Percentiles rank a stretch among this genome's conserved stretches.
Conservation (phyloP, 164 flowering plant genomes). For the Piper betle region DNA sequence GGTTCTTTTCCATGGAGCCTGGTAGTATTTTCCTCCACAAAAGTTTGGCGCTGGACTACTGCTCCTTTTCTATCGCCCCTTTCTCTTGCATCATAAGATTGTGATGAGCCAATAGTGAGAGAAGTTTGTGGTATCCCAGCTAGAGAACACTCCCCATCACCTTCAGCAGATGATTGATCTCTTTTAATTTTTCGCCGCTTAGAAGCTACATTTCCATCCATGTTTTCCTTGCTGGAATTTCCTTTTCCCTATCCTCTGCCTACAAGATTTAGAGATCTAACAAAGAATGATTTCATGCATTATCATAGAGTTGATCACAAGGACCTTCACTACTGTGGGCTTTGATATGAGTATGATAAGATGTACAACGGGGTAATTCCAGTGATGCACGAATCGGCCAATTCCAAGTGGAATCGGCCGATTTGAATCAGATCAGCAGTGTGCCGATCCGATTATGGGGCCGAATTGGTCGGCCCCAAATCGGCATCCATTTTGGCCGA, state of each 20-base stretch:
- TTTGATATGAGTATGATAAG: no score
- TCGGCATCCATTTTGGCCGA: no score
- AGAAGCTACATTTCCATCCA: slow-evolving; percentile 55
- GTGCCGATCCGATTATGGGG: no score
- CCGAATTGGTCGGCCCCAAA: no score
- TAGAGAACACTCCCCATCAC: slow-evolving; percentile 55
- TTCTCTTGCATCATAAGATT: slow-evolving; percentile 73
- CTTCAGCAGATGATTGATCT: slow-evolving; percentile 56
- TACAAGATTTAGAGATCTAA: slow-evolving; percentile 10
- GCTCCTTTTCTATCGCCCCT: slow-evolving; percentile 69
- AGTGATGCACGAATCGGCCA: no score
- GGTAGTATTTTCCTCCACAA: slow-evolving; percentile 54
- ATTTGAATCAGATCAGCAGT: no score
- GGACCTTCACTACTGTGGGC: no score
- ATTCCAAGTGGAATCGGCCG: no score
- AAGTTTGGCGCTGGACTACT: slow-evolving; percentile 49
- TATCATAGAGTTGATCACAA: no score
- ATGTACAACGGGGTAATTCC: no score
- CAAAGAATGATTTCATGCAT: no score
- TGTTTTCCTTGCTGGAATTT: slow-evolving; percentile 58
- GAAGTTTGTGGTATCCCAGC: slow-evolving; percentile 45
- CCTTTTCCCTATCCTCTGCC: slow-evolving; percentile 68
- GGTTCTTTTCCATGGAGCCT: slow-evolving; percentile 74
- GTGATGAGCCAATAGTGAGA: slow-evolving; percentile 42
- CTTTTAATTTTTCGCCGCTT: slow-evolving; percentile 87